Base-by-base conservation (phyloP, 305 asterid genomes). In the Nicotiana rustica region DNA sequence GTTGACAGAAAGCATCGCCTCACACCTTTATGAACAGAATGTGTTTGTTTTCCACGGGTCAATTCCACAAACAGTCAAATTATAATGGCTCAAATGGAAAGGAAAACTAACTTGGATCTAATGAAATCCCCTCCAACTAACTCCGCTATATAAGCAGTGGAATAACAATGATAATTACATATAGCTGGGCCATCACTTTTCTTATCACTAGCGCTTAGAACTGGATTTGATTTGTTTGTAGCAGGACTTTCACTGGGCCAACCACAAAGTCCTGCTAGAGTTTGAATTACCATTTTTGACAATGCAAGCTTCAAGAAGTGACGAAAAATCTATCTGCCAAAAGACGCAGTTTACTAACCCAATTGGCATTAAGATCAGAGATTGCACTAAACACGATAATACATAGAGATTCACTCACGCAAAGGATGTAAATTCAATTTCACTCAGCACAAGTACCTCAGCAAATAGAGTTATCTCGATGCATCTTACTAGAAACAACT, bases 281-380 rank as follows among this genome's bases (percentile, higher is more conserved):
- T 67, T 88, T 57, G 90, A 85, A 81, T 47, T 78, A 86, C 87
- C 89, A 70, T 84, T 80, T 70, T 83, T 85, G 36, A 95, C 76
- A 82, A 88, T 10, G 52, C 90, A 91, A 64, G 89, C 95, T 82
- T 94, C 97, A 88, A 91, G 83, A 69, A 97, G 97, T 9, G 95
- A 67, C n/a, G 92, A 62, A 85, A 92, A 89, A 77, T 89, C 90
- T 84, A 91, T 89, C 98, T 95, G 99, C 91, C 31, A 66, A 59
- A 59, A 55, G 57, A 52, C 10, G 29, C 64, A 57, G 44, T 67
- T 84, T 81, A 85, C 57, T 52, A 61, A 66, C 83, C 68, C 41
- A 19, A 55, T 76, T 75, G 47, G 61, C 79, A 71, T 47, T 47
- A 47, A 44, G 5, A 3, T 19, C 36, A 47, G 36, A 67, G 10